Conservation (phyloP, 805 yeast genomes). For the Yamadazyma takamatsuzukensis region DNA sequence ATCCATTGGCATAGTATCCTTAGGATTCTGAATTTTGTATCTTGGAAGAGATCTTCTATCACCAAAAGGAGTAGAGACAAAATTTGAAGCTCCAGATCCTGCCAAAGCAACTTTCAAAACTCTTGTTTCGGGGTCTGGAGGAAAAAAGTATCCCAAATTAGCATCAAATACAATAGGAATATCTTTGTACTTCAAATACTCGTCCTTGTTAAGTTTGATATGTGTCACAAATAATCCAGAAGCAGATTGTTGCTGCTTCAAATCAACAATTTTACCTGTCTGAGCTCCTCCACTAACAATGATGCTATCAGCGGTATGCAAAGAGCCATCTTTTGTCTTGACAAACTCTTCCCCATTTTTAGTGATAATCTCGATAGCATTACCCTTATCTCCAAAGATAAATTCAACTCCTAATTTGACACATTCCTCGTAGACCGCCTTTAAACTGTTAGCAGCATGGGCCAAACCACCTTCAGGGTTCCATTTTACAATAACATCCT, state of each 20-base stretch:
- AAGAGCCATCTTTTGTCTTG: constrained; percentile 19
- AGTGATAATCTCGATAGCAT: constrained; percentile 6
- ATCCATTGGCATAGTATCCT: constrained; percentile 30
- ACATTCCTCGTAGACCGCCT: constrained; percentile 20
- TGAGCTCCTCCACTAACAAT: constrained; percentile 36
- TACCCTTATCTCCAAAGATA: constrained; percentile 12
- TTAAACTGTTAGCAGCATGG: constrained; percentile 37
- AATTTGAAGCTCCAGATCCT: constrained; percentile 22
- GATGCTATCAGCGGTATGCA: constrained; percentile 29
- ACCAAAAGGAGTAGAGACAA: constrained; percentile 10
- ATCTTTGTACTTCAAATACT: constrained; percentile 28
- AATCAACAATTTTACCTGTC: constrained; percentile 28
- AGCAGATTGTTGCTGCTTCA: constrained; percentile 28
- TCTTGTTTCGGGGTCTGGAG: constrained; percentile 38
- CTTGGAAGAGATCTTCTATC: constrained; percentile 30
- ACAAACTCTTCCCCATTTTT: constrained; percentile 15
- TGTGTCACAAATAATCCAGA: constrained; percentile 36
- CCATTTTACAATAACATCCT: constrained; percentile 17
- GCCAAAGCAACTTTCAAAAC: constrained; percentile 35
- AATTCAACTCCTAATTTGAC: constrained; percentile 11
- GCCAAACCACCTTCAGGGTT: constrained; percentile 42
- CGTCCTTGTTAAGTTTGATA: constrained; percentile 30
- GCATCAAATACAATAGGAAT: constrained; percentile 43
- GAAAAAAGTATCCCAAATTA: constrained; percentile 44
- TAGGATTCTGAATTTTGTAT: constrained; percentile 21